A percentile compares a stretch with the other conserved stretches of the same genome.
Conservation (phyloP, 441 rosid species). For the Erodium moschatum region DNA sequence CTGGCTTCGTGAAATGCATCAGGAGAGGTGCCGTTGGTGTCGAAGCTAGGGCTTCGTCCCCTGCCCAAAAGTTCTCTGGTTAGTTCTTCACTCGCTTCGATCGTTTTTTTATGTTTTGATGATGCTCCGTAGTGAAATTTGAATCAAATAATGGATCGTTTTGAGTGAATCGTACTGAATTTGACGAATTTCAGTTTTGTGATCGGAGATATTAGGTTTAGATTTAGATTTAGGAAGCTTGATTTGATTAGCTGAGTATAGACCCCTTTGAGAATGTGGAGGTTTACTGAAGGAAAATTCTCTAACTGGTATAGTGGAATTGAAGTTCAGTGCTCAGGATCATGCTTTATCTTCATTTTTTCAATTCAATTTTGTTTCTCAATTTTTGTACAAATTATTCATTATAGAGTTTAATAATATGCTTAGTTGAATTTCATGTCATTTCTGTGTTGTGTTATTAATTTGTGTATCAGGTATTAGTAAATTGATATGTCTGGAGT, state of each 20-base stretch:
- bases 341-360: not conserved
- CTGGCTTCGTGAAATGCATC: constrained; percentile 39
- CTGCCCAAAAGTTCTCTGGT: constrained; percentile 34
- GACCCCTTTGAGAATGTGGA: not conserved
- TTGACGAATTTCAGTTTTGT: not conserved
- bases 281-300: no score
- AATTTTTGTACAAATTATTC: not conserved
- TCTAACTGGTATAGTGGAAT: not conserved
- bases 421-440: not conserved
- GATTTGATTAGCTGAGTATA: not conserved
- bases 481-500: constrained; percentile 54
- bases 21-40: constrained; percentile 17
- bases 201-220: no score
- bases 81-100: constrained; percentile 11
- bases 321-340: not conserved
- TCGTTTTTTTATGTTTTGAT: not conserved
- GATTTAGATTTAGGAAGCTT: no score
- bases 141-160: not conserved
- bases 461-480: constrained; percentile 27
- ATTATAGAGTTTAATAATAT: not conserved
- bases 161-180: not conserved
- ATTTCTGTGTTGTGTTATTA: not conserved
- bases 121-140: not conserved
- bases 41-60: constrained; percentile 28
- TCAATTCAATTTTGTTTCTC: no score